Evolutionary conservation across 2,329 filamentous ascomycete species (phyloP).

Genomic region (Exserohilum rostratum): DNA sequence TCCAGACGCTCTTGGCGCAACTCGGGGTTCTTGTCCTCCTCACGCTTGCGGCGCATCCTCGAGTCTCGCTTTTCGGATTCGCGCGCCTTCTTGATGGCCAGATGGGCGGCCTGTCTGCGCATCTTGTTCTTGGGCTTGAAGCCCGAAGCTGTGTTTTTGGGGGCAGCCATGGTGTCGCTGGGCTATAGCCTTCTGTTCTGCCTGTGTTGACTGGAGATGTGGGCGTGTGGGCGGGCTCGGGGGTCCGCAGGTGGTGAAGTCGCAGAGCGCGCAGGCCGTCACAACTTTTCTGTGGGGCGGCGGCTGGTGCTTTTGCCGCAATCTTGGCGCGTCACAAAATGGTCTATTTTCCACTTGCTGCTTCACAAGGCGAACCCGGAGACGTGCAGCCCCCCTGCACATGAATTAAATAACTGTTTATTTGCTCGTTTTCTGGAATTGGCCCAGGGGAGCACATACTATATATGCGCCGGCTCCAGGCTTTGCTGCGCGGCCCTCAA

Average conservation of each 20-base stretch:
- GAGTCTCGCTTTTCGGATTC: conserved; percentile 77
- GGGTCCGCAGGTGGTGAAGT: background rate
- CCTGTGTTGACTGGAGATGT: conserved; percentile 14
- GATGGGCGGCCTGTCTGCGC: conserved; percentile 75
- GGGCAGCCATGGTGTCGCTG: conserved; percentile 55
- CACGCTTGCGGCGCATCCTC: conserved; percentile 78
- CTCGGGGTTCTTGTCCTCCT: conserved; percentile 82
- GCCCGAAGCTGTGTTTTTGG: conserved; percentile 55
- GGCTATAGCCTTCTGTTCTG: conserved; percentile 2
- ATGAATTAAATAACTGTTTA: conserved; percentile 24
- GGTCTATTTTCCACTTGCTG: background rate
- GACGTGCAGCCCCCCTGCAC: conserved; percentile 19
- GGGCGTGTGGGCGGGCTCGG: background rate
- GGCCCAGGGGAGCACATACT: conserved; percentile 22
- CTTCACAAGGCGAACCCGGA: conserved; percentile 10
- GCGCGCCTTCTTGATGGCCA: conserved; percentile 78
- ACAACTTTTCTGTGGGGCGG: conserved; percentile 25
- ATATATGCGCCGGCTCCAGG: conserved; percentile 48
- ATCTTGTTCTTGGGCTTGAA: conserved; percentile 76
- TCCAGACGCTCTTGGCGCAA: conserved; percentile 74
- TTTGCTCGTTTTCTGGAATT: conserved; percentile 29
- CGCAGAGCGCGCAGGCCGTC: background rate
- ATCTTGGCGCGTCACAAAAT: conserved; percentile 14
- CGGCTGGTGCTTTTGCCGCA: conserved; percentile 10
- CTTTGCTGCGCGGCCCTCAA: conserved; percentile 47